Evolutionary conservation across 495 filamentous ascomycete species (phyloP), one percentile per base, ranked within the genome.

Genomic region (Podospora australis): DNA sequence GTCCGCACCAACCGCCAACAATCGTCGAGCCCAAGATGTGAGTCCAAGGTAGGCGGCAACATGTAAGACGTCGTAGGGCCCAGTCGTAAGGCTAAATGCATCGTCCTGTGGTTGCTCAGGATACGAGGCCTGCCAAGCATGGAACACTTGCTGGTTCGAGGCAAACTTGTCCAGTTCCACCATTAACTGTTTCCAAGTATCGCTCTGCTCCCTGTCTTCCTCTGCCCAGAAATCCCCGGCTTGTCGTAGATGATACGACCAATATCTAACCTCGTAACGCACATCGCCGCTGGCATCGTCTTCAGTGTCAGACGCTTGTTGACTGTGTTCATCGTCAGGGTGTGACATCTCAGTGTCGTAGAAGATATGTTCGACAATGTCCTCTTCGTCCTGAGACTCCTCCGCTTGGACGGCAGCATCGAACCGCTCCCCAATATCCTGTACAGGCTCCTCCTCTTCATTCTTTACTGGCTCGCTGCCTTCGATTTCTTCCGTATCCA

Each of bases 231-330:
- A 35, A 24, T 21, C 39, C 19, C 59, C 55, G n/a, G 59, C 59
- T 34, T 41, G 2, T 0, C 45, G 49, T 0, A 62, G 1, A 35
- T 62, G 59, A 39, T 48, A 55, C 7, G 50, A 36, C 55, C 54
- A 62, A 22, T 46, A 51, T 23, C 54, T 46, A 4, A 62, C 6
- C 22, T 62, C 58, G 44, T 58, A 58, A 1, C 58, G 51, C 3
- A 44, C 22, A 14, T 28, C 29, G 1, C 29, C 9, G 25, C 17
- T 25, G 1, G 25, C 7, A 10, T 44, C 44, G 1, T 38, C 17
- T 6, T 47, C 42, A 2, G 8, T n/a, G 4, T 10, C 10, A 14
- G 8, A 19, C 16, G 5, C 16, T 42, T 36, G 4, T 14, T 46
- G 14, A 8, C 24, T n/a, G 14, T 35, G 11, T 17, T 20, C 28